Conservation (phyloP, 2,329 filamentous ascomycete genomes). For the Aspergillus novoparasiticus region DNA sequence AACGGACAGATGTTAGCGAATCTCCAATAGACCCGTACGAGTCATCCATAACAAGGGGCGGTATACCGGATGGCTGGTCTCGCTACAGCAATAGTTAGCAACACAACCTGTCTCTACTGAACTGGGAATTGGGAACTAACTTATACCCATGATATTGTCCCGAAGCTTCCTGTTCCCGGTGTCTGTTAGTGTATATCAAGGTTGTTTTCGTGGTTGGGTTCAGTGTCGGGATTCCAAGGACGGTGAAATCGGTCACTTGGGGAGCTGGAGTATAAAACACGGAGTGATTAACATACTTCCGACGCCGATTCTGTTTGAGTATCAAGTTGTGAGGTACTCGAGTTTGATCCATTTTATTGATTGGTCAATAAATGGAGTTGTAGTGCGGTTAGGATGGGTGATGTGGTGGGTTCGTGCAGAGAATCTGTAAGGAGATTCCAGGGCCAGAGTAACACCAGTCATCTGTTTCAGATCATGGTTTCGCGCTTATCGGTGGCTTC, state of each 20-base stretch:
- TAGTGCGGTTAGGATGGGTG: background rate
- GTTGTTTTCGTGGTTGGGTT: background rate
- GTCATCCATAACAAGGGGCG: background rate
- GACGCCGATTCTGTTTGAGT: background rate
- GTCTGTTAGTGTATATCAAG: background rate
- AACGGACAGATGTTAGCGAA: background rate
- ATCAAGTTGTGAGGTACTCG: background rate
- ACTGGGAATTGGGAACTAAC: slow-evolving; percentile 21
- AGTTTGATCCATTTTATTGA: background rate
- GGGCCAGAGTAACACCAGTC: no score
- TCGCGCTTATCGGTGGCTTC: no score
- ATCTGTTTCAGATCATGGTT: no score
- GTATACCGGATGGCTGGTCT: slow-evolving; percentile 34
- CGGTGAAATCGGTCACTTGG: background rate
- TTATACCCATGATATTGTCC: slow-evolving; percentile 33
- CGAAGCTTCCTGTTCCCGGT: slow-evolving; percentile 16
- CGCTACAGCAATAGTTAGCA: slow-evolving; percentile 18
- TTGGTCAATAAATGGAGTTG: no score
- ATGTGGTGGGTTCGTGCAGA: background rate
- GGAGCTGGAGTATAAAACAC: background rate
- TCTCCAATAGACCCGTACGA: background rate
- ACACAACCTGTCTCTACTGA: background rate
- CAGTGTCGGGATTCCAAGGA: background rate
- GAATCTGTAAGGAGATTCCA: no score
- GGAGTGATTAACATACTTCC: background rate